Conservation (phyloP, 768 basidiomycete genomes). For the Termitomyces sp. region DNA sequence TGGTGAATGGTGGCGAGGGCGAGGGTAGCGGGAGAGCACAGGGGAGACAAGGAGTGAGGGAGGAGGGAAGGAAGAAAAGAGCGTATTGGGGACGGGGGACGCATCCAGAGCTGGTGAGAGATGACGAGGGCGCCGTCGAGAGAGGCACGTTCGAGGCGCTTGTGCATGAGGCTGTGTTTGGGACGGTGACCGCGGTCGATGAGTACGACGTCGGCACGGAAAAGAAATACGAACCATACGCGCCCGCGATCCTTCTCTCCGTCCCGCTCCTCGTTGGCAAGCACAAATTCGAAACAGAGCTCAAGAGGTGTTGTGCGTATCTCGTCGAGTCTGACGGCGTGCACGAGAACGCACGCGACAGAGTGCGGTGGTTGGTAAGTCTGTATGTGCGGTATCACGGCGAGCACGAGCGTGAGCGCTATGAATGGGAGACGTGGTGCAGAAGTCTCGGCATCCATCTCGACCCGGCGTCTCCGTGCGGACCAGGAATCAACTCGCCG, state of each 20-base stretch:
- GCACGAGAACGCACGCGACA: constrained; percentile 19
- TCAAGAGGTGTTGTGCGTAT: constrained; percentile 60
- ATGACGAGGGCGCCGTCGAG: constrained; percentile 33
- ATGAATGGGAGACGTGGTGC: too few relatives aligned
- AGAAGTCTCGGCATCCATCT: too few relatives aligned
- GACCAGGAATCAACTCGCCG: constrained; percentile 21
- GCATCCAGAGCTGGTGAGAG: constrained; percentile 64
- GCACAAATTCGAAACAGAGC: constrained; percentile 62
- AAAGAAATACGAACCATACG: constrained; percentile 56
- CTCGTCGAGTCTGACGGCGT: constrained; percentile 53
- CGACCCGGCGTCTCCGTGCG: too few relatives aligned
- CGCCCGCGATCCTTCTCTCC: constrained; percentile 53
- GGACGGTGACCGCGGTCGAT: too few relatives aligned
- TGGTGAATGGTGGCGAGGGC: constrained; percentile 25
- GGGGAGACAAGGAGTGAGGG: constrained; percentile 26
- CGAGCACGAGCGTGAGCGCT: background rate
- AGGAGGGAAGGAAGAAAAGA: constrained; percentile 46
- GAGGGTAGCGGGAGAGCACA: constrained; percentile 1
- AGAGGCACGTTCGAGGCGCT: constrained; percentile 77
- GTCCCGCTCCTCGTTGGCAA: constrained; percentile 54
- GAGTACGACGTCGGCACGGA: too few relatives aligned
- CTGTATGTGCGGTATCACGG: too few relatives aligned
- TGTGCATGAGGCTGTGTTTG: constrained; percentile 77
- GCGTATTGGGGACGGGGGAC: constrained; percentile 74
- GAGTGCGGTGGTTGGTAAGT: background rate